phyloP scores from a whole-genome alignment of 75 land plant genomes.

The Sequoia sempervirens region DNA sequence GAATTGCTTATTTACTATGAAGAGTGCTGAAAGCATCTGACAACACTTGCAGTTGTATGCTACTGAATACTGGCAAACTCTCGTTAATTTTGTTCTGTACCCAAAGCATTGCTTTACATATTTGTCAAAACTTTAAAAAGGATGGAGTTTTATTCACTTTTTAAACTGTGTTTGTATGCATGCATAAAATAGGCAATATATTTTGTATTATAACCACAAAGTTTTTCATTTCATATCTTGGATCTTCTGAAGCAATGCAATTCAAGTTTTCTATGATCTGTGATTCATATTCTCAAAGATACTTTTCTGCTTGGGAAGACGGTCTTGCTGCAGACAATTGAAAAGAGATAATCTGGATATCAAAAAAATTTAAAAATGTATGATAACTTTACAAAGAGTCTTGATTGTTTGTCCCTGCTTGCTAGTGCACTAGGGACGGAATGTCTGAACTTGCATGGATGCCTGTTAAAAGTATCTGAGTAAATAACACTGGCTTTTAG shows the following conservation, averaged over 20 bases:
- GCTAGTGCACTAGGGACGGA: neutral
- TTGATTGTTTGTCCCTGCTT: neutral
- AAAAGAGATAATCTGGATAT: neutral
- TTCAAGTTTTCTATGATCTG: neutral
- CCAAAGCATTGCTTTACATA: neutral
- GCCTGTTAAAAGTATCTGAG: neutral
- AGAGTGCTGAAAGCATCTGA: neutral
- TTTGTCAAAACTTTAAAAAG: neutral
- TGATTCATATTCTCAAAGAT: neutral
- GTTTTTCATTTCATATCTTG: no score
- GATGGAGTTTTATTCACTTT: neutral
- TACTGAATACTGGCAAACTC: neutral
- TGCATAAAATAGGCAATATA: neutral
- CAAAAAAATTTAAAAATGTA: neutral
- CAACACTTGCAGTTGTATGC: neutral
- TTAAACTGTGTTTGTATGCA: neutral
- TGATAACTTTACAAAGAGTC: neutral
- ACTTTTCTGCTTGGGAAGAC: neutral
- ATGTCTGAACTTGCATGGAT: neutral
- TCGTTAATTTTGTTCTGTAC: neutral
- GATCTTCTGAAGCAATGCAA: no score
- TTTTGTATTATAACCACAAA: no score
- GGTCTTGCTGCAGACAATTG: neutral
- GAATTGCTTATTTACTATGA: neutral
- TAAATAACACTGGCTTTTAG: neutral